Evolutionary conservation across 1,284 basidiomycete genomes (phyloP).

Genomic region (Peniophora sp.): DNA sequence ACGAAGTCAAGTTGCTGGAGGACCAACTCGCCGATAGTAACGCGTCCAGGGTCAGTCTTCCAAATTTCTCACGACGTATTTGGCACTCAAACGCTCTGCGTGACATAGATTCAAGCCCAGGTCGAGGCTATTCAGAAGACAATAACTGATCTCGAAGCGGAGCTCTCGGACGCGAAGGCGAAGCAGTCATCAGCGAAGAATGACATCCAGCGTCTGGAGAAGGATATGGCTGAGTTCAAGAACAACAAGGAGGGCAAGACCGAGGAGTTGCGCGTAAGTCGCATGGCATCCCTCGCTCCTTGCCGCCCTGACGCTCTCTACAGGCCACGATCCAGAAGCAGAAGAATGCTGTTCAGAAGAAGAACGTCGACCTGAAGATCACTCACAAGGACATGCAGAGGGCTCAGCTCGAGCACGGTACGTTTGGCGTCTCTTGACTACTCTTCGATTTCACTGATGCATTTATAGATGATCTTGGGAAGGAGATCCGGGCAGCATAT

Average conservation of each 20-base stretch:
- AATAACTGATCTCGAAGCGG: constrained; percentile 60
- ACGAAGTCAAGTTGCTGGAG: constrained; percentile 79
- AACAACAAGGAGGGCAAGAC: constrained; percentile 98
- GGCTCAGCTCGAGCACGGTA: constrained; percentile 79
- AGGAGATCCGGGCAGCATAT: constrained; percentile 64
- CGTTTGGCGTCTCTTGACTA: constrained; percentile 15
- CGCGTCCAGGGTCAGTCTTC: constrained; percentile 64
- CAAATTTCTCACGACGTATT: background rate
- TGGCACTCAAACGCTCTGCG: background rate
- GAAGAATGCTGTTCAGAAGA: constrained; percentile 77
- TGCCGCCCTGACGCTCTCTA: constrained; percentile 1
- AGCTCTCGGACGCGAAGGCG: constrained; percentile 61
- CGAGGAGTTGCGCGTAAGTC: constrained; percentile 79
- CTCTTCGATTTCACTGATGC: background rate
- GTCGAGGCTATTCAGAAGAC: constrained; percentile 68
- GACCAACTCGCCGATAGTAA: constrained; percentile 87
- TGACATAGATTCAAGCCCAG: constrained; percentile 66
- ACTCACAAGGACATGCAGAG: constrained; percentile 89
- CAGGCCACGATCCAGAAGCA: constrained; percentile 75
- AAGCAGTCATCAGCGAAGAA: constrained; percentile 72
- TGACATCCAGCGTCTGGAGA: constrained; percentile 83
- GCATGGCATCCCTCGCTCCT: background rate
- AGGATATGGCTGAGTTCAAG: constrained; percentile 98
- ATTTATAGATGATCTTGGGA: constrained; percentile 70
- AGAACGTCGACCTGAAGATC: constrained; percentile 75